Evolutionary conservation across 2,329 filamentous ascomycete genomes (phyloP).

Genomic region (Chrysoporthe austroafricana): DNA sequence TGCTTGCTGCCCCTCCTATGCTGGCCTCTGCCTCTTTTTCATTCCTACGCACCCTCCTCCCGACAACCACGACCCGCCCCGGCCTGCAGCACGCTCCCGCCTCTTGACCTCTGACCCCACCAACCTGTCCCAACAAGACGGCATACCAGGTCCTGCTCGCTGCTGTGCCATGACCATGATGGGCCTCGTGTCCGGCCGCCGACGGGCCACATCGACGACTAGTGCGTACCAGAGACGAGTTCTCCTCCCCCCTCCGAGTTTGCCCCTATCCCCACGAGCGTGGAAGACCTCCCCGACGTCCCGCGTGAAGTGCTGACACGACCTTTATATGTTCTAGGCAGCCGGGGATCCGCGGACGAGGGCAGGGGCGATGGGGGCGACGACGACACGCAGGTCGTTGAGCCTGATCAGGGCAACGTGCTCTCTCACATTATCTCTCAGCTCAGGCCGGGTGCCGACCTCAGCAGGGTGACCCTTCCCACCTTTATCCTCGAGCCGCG

Average conservation of each 20-base stretch:
- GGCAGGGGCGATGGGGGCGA: slow-evolving; percentile 53
- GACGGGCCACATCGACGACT: slow-evolving; percentile 40
- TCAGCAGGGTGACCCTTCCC: slow-evolving; percentile 90
- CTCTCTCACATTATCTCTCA: slow-evolving; percentile 97
- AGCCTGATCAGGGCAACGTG: slow-evolving; percentile 94
- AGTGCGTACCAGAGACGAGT: slow-evolving; percentile 36
- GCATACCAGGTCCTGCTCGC: slow-evolving; percentile 32
- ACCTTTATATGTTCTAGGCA: slow-evolving; percentile 47
- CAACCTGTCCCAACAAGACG: neutral
- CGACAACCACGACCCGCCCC: neutral
- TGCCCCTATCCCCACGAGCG: neutral
- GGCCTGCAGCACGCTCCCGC: neutral
- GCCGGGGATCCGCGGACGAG: slow-evolving; percentile 62
- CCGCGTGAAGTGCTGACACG: slow-evolving; percentile 43
- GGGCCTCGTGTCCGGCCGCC: slow-evolving; percentile 39
- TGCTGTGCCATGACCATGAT: slow-evolving; percentile 42
- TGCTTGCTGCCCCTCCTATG: slow-evolving; percentile 22
- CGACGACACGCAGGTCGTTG: slow-evolving; percentile 79
- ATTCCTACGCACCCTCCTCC: neutral
- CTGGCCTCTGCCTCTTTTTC: neutral
- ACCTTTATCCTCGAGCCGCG: slow-evolving; percentile 98
- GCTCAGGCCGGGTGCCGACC: slow-evolving; percentile 89
- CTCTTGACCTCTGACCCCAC: neutral
- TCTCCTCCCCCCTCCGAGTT: neutral
- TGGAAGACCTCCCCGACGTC: neutral